Conservation (phyloP, 495 filamentous ascomycete genomes). For the Astrothelium subdiscretum region DNA sequence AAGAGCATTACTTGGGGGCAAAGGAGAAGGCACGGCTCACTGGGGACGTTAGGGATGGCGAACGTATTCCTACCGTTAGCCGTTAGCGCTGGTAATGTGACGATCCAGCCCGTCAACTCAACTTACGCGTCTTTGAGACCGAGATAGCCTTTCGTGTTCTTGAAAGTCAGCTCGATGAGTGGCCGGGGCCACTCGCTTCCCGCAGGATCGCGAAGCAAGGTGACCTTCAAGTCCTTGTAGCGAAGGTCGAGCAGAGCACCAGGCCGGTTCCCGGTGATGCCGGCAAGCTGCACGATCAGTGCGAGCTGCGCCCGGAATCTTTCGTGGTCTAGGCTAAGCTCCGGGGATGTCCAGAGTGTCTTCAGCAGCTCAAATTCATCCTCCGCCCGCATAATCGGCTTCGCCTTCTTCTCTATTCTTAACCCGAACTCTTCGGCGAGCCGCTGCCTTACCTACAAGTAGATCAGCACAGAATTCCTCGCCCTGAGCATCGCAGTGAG, state of each 20-base stretch:
- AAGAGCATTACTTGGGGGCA: conserved; percentile 4
- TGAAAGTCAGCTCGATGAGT: conserved; percentile 3
- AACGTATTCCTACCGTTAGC: conserved; percentile 1
- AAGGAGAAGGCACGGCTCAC: background rate
- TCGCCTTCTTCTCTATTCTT: background rate
- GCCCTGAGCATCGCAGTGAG: background rate
- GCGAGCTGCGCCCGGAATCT: background rate
- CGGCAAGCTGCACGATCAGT: background rate
- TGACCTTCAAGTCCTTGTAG: conserved; percentile 2
- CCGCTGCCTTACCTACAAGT: background rate
- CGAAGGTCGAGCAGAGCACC: conserved; percentile 2
- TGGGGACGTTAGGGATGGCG: conserved; percentile 1
- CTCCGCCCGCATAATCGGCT: conserved; percentile 7
- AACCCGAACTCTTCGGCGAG: conserved; percentile 1
- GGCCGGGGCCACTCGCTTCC: conserved; percentile 2
- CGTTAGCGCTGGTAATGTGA: background rate
- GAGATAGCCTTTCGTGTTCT: conserved; percentile 7
- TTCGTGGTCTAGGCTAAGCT: conserved; percentile 1
- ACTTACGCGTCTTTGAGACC: conserved; percentile 9
- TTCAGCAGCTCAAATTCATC: conserved; percentile 8
- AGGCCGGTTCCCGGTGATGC: conserved; percentile 1
- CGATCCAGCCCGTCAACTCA: background rate
- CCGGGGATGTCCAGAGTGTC: conserved; percentile 2
- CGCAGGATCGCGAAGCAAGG: conserved; percentile 4
- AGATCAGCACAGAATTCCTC: background rate